Evolutionary conservation across 257 asterid genomes (phyloP).

Genomic region (Cordia subcordata): DNA sequence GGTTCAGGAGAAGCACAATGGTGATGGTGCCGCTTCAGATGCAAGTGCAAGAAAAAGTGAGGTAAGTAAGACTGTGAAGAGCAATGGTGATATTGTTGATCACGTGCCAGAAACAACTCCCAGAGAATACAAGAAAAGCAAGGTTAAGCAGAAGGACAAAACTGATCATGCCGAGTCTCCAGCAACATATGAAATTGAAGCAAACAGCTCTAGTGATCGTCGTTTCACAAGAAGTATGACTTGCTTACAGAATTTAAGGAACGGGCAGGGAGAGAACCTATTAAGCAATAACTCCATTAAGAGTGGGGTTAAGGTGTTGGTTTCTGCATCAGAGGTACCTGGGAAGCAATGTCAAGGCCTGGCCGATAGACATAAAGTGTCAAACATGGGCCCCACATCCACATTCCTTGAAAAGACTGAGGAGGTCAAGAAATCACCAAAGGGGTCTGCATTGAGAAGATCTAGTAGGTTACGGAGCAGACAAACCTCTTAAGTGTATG

Average conservation of each 20-base stretch:
- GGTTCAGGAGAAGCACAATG: neutral
- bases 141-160: neutral
- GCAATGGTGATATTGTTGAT: neutral
- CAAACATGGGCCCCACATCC: neutral
- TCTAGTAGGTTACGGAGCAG: neutral
- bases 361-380: neutral
- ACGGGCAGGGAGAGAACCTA: neutral
- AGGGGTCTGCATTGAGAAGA: conserved; percentile 1
- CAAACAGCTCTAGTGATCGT: conserved; percentile 9
- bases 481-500: neutral
- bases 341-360: neutral
- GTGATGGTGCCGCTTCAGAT: neutral
- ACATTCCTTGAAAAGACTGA: neutral
- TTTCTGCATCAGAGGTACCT: neutral
- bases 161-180: neutral
- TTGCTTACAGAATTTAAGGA: conserved; percentile 1
- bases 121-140: conserved; percentile 1
- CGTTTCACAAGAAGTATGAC: conserved; percentile 41
- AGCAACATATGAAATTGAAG: neutral
- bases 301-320: neutral
- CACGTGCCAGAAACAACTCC: neutral
- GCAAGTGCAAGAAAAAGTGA: neutral
- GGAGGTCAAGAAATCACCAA: neutral
- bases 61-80: neutral
- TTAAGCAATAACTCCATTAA: neutral